A percentile compares a stretch with the other conserved stretches of the same genome.
Conservation (phyloP, 345 rosid species). For the Brassica carinata region DNA sequence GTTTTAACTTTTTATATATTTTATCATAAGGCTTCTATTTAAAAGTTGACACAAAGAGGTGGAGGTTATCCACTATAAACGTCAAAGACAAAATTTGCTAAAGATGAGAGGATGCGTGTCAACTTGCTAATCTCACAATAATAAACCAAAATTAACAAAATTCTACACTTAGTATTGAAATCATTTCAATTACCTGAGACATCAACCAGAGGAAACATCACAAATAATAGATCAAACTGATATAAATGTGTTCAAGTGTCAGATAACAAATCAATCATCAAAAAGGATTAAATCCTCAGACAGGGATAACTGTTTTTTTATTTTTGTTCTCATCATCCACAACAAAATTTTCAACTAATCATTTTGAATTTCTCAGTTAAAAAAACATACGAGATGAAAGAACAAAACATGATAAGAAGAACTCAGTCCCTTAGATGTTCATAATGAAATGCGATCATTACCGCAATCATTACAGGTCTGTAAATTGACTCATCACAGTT, state of each 20-base stretch:
- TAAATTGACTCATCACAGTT: conserved; percentile 1
- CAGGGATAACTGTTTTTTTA: conserved; percentile 36
- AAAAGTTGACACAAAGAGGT: neutral
- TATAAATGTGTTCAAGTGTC: neutral
- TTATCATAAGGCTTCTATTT: neutral
- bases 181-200: neutral
- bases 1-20: neutral
- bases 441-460: conserved; percentile 10
- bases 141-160: neutral
- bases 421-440: conserved; percentile 16
- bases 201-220: neutral
- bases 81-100: neutral
- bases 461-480: conserved; percentile 14
- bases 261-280: conserved; percentile 23
- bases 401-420: neutral
- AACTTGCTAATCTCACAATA: neutral
- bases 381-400: neutral
- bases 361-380: neutral
- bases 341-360: neutral
- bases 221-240: neutral
- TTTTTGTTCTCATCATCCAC: conserved; percentile 27
- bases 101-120: neutral
- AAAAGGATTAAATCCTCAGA: conserved; percentile 26
- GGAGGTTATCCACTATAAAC: neutral
- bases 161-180: neutral